phyloP scores from a whole-genome alignment of 306 rosid genomes.

The Ammopiptanthus mongolicus region DNA sequence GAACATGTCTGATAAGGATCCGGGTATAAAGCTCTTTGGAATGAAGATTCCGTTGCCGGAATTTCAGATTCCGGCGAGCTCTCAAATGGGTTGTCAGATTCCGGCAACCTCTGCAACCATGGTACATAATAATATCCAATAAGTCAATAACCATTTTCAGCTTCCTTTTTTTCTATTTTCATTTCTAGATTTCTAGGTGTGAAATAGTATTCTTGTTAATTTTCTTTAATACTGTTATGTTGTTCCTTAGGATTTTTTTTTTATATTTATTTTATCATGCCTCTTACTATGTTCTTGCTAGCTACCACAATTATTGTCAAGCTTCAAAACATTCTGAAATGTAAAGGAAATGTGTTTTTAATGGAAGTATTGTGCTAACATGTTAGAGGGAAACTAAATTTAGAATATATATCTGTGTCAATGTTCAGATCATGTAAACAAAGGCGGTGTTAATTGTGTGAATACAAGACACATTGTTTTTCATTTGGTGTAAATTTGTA shows the following conservation, averaged over 20 bases:
- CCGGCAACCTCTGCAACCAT: slow-evolving; percentile 26
- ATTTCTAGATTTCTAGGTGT: neutral
- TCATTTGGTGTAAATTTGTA: neutral
- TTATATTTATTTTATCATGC: neutral
- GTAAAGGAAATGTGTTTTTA: neutral
- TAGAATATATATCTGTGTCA: neutral
- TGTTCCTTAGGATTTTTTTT: neutral
- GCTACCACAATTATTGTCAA: neutral
- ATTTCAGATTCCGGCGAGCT: slow-evolving; percentile 34
- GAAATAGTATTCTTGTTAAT: neutral
- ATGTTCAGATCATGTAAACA: neutral
- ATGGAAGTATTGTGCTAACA: neutral
- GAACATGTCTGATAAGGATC: slow-evolving; percentile 34
- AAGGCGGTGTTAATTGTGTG: neutral
- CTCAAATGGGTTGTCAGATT: slow-evolving; percentile 30
- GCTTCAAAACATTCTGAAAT: neutral
- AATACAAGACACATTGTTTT: neutral
- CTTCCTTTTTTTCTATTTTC: neutral
- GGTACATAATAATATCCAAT: slow-evolving; percentile 19
- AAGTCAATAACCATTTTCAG: neutral
- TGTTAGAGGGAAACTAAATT: neutral
- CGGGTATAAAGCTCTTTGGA: slow-evolving; percentile 65
- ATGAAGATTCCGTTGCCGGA: slow-evolving; percentile 48
- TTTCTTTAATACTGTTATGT: neutral
- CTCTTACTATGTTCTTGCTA: neutral